Conservation (phyloP, 495 filamentous ascomycete species). For the Oidiodendron maius region DNA sequence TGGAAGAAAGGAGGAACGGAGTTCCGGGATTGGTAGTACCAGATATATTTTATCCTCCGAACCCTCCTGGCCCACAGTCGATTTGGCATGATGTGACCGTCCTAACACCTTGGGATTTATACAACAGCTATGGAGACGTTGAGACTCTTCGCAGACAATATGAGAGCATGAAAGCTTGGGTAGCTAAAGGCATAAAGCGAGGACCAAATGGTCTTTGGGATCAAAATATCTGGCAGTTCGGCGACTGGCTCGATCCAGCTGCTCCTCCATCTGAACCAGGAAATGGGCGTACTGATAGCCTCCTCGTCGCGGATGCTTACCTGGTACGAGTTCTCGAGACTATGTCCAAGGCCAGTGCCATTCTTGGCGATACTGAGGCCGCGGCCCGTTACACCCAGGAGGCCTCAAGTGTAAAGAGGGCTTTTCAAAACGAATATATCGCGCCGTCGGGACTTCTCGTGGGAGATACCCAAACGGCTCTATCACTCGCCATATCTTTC, state of each 20-base stretch:
- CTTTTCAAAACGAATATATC: conserved; percentile 39
- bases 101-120: conserved; percentile 37
- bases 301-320: conserved; percentile 45
- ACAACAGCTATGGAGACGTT: conserved; percentile 34
- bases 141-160: conserved; percentile 36
- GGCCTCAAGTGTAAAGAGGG: conserved; percentile 21
- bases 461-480: conserved; percentile 42
- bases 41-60: not conserved
- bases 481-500: conserved; percentile 38
- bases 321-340: conserved; percentile 39
- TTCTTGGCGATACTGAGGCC: conserved; percentile 27
- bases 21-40: conserved; percentile 12
- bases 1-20: conserved; percentile 14
- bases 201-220: conserved; percentile 35
- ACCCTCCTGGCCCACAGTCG: conserved; percentile 23
- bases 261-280: conserved; percentile 37
- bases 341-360: conserved; percentile 17
- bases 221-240: conserved; percentile 33
- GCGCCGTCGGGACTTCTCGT: conserved; percentile 29
- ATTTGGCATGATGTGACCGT: conserved; percentile 45
- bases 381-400: conserved; percentile 23
- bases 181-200: conserved; percentile 40
- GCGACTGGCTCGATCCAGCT: conserved; percentile 49
- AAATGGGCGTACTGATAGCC: conserved; percentile 30
- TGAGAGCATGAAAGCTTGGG: conserved; percentile 38